Percentiles rank a stretch among this genome's conserved stretches.
Evolutionary conservation across 345 rosid species (phyloP).

Genomic region (Gossypium anomalum): DNA sequence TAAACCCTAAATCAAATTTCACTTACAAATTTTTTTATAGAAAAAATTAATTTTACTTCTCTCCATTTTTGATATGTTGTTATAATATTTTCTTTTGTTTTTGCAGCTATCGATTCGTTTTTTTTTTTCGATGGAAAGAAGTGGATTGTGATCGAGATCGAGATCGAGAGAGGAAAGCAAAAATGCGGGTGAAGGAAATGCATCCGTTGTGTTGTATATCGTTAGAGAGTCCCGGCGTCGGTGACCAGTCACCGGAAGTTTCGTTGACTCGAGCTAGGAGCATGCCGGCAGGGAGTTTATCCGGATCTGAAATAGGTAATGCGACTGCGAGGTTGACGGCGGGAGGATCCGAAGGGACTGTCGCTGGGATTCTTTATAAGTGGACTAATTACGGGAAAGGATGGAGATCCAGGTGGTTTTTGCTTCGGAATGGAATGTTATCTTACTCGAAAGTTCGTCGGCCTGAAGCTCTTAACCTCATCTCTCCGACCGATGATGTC

Average conservation of each 20-base stretch:
- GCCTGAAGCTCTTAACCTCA: conserved; percentile 51
- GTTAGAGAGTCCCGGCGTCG: conserved; percentile 60
- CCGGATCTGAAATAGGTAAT: conserved; percentile 45
- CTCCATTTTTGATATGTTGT: neutral
- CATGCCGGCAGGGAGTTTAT: conserved; percentile 46
- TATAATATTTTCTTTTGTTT: neutral
- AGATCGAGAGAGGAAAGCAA: conserved; percentile 17
- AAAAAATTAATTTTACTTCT: neutral
- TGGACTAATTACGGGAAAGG: conserved; percentile 99
- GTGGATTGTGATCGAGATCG: conserved; percentile 29
- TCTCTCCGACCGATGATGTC: conserved; percentile 49
- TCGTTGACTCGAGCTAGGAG: conserved; percentile 54
- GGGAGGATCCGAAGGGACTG: conserved; percentile 65
- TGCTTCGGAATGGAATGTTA: conserved; percentile 67
- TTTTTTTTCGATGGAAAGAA: conserved; percentile 6
- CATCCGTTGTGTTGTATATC: conserved; percentile 94
- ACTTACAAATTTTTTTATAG: no score
- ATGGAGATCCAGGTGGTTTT: conserved; percentile 94
- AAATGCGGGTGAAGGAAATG: conserved; percentile 88
- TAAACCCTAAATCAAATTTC: neutral
- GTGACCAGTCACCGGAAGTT: conserved; percentile 60
- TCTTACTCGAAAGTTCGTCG: conserved; percentile 81
- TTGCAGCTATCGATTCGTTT: neutral
- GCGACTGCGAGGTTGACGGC: conserved; percentile 7
- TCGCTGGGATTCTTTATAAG: conserved; percentile 82